Base-by-base conservation (phyloP, 148 eudicot genomes). In the Polygonum maritimum region DNA sequence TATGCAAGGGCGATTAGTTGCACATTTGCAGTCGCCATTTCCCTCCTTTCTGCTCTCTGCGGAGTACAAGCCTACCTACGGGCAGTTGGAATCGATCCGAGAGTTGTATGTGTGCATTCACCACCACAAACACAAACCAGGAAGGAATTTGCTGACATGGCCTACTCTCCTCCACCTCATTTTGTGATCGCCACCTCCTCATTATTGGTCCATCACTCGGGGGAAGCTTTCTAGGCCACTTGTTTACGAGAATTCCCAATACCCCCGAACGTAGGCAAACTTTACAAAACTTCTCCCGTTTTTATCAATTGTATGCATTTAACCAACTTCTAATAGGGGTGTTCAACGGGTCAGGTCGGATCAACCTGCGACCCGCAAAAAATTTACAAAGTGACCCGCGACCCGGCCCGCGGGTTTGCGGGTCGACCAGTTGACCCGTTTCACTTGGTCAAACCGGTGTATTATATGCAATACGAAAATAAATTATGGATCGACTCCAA, bases 21-120 rank as follows among this genome's bases (percentile, higher is more conserved):
- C 71, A 67, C 16, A 67, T 67, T 67, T 38, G 71, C 71, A 36
- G 71, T 67, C 71, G 71, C 71, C 71, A 67, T 67, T 67, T 67
- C 12, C 40, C 35, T 62, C 71, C 0, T 44, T 67, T 26, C 31
- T 26, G 31, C 31, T 26, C 31, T 26, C 31, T 26, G 31, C 1
- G 31, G 31, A 26, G 31, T 26, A 26, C 31, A 26, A 26, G n/a
- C n/a, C n/a, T n/a, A n/a, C n/a, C 31, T 26, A 26, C 31, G 31
- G 31, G 31, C 31, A 26, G 31, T 26, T 26, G 31, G 31, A 26
- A 26, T 26, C 31, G 31, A 26, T 26, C 31, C 31, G 31, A 26
- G 31, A 1, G 31, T 0, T 26, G 31, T 26, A 26, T 26, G 31
- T 26, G 31, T 26, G 31, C 4, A 36, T 22, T 21, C 44, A 67